Evolutionary conservation across 2,329 filamentous ascomycete genomes (phyloP), one percentile per base, ranked within the genome.

Genomic region (Leptographium galeiforme): DNA sequence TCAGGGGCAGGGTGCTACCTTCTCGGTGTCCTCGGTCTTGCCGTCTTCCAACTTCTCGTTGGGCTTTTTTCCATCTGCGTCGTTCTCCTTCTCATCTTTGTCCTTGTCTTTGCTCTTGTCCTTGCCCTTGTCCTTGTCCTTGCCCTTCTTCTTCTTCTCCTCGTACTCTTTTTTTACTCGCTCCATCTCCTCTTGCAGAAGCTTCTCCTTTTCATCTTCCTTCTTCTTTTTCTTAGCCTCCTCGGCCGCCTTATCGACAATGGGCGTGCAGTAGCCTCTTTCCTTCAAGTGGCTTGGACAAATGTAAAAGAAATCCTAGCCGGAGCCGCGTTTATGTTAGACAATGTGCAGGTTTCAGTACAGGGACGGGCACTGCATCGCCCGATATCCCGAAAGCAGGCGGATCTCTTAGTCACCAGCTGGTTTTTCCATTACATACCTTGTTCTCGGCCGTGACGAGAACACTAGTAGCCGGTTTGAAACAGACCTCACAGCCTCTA

Each of bases 401-500:
- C 25, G 25, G 25, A 25, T 25, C 25, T 25, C 25, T 2, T 25
- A 25, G 25, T 25, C 25, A 25, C 25, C 5, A 25, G 25, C 25
- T 25, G 25, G 25, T 3, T 25, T 5, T 2, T 6, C 10, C 6
- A 14, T 40, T 14, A 34, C 51, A 58, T 63, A 93, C 90, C 81
- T 91, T 93, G 63, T 88, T 90, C 62, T 94, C 89, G 0, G 87
- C 80, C 10, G 89, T 94, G 60, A 95, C 87, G 53, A 98, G 74
- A 18, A 97, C 91, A 59, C 85, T 94, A 8, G 84, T 81, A 55
- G 84, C 89, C 10, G 87, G 85, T 69, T 93, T 95, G 73, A 85
- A 94, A 75, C 93, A 97, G 58, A 97, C 81, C 68, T 89, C 85
- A 69, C 93, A 98, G 50, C 87, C 76, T 68, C 87, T 95, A 13